phyloP scores from a whole-genome alignment of 2,329 filamentous ascomycete species.

The Phialophora expanda region DNA sequence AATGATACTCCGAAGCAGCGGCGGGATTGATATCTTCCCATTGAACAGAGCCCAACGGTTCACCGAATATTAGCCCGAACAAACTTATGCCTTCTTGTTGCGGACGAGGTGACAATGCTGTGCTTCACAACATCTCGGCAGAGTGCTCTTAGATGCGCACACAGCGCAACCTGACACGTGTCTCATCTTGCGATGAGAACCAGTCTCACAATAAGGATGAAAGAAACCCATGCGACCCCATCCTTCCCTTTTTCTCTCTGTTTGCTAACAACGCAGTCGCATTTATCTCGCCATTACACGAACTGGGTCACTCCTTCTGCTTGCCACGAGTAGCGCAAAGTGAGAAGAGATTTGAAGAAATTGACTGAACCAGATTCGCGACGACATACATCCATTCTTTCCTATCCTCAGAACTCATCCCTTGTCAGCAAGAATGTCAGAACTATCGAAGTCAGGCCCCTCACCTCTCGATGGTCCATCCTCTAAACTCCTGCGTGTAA shows the following conservation, averaged over 20 bases:
- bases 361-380: neutral
- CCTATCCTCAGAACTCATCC: neutral
- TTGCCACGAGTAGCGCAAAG: neutral
- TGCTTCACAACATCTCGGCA: slow-evolving; percentile 6
- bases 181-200: slow-evolving; percentile 2
- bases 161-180: slow-evolving; percentile 24
- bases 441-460: neutral
- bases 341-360: neutral
- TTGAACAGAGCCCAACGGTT: neutral
- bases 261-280: slow-evolving; percentile 4
- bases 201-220: slow-evolving; percentile 3
- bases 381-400: neutral
- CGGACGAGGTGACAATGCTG: slow-evolving; percentile 8
- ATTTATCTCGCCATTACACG: slow-evolving; percentile 6
- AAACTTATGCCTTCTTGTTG: neutral
- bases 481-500: slow-evolving; percentile 59
- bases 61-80: slow-evolving; percentile 8
- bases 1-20: slow-evolving; percentile 5
- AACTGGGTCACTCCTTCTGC: neutral
- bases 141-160: neutral
- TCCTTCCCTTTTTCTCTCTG: slow-evolving; percentile 1
- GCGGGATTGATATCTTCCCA: slow-evolving; percentile 7
- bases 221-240: slow-evolving; percentile 5
- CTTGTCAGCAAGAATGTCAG: neutral
- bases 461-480: neutral